Base-by-base conservation (phyloP, 805 yeast species). In the Kluyveromyces starmeri region DNA sequence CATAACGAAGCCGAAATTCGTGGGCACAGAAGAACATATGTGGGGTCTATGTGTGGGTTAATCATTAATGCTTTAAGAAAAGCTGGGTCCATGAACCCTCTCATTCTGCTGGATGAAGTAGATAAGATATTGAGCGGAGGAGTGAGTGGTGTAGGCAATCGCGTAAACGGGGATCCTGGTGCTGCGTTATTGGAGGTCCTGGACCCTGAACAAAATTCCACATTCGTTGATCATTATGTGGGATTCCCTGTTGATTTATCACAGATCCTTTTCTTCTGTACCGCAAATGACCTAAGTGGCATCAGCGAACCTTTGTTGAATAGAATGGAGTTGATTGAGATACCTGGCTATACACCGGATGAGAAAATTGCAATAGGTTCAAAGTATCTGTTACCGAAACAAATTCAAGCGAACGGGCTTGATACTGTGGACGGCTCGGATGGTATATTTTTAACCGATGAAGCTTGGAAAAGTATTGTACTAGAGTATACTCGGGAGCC, bases 41-140 rank as follows among this genome's bases (percentile, higher is more conserved):
- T 85, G 24, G 95, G 95, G 5, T 84, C 95, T 1, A 79, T 83
- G 83, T 94, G 95, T 0, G 96, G 96, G 7, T 63, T 81, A 29
- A 62, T 85, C 18, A 70, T 83, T 20, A 88, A 79, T 58, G 83
- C 88, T 0, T 58, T 85, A 26, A 68, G 94, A 31, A 81, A 79
- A 47, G 74, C 84, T 1, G 73, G 83, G 11, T 67, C 78, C 1
- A 78, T 80, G 80, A 83, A 83, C 47, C 95, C 95, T 0, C 83
- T 85, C 13, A 78, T 85, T 37, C 62, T 85, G 33, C 61, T 85
- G 32, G 95, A 85, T 58, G 95, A 85, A 54, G 77, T 85, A 40
- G 95, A 85, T 57, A 85, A 85, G 54, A 71, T 82, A 4, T 64
- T 73, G 39, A 64, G 66, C 15, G 61, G 59, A 11, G 59, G 58